Evolutionary conservation across 768 basidiomycete species (phyloP).

Genomic region (Tylopilus intermedius): DNA sequence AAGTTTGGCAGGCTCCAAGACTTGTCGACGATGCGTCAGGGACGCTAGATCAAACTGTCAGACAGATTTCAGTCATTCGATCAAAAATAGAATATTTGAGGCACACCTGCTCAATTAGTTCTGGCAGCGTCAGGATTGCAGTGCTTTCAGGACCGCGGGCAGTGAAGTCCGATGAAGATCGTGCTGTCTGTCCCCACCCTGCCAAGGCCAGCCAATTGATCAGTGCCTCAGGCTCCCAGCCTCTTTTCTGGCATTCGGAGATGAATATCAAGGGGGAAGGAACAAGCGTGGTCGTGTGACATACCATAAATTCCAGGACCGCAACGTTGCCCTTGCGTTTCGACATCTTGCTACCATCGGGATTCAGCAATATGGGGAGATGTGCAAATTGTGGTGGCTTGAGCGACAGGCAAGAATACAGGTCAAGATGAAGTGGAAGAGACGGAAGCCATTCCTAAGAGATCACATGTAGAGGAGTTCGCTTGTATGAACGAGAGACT

Average conservation of each 20-base stretch:
- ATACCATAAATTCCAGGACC: conserved; percentile 81
- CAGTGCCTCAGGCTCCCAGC: conserved; percentile 87
- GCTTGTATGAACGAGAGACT: conserved; percentile 7
- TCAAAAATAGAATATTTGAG: neutral
- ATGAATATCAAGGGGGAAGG: neutral
- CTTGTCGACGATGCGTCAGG: conserved; percentile 79
- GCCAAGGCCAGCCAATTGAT: conserved; percentile 91
- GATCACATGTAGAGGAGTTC: neutral
- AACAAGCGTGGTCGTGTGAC: conserved; percentile 9
- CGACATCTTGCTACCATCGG: conserved; percentile 90
- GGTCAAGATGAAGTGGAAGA: conserved; percentile 82
- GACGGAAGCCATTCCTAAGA: conserved; percentile 93
- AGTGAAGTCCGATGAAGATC: conserved; percentile 20
- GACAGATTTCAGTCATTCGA: neutral
- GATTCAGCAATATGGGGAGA: conserved; percentile 83
- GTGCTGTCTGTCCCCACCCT: conserved; percentile 77
- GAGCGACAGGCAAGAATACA: conserved; percentile 76
- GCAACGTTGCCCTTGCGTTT: conserved; percentile 89
- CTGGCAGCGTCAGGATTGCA: conserved; percentile 50
- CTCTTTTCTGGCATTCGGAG: conserved; percentile 50
- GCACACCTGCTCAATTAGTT: conserved; percentile 62
- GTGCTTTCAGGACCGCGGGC: conserved; percentile 60
- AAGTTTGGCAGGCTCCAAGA: conserved; percentile 74
- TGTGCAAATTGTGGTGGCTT: conserved; percentile 82
- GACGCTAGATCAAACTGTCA: conserved; percentile 68